phyloP scores from a whole-genome alignment of 768 basidiomycete species.

The Trametes sanguinea region DNA sequence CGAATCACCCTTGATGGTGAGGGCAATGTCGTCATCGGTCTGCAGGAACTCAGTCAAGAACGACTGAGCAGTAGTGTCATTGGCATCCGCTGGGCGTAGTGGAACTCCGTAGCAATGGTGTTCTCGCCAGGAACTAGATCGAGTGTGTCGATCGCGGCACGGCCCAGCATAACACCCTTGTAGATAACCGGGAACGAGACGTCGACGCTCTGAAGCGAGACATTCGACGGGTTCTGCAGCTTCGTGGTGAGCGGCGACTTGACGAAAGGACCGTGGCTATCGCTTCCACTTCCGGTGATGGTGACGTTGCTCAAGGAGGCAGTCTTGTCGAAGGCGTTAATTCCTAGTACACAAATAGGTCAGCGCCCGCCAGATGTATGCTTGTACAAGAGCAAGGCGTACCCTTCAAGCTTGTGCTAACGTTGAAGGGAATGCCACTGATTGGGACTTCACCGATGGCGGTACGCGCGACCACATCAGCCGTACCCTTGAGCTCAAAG shows the following conservation, averaged over 20 bases:
- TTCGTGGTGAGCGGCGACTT: slow-evolving; percentile 56
- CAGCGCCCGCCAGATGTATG: background rate
- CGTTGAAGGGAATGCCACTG: slow-evolving; percentile 61
- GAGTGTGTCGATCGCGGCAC: slow-evolving; percentile 59
- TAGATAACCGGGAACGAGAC: slow-evolving; percentile 61
- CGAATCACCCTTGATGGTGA: slow-evolving; percentile 61
- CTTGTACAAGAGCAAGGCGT: background rate
- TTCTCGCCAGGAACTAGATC: slow-evolving; percentile 61
- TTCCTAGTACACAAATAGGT: slow-evolving; percentile 23
- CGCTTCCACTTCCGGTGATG: slow-evolving; percentile 66
- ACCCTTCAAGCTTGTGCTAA: slow-evolving; percentile 59
- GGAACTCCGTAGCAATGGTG: slow-evolving; percentile 58
- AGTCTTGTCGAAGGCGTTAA: slow-evolving; percentile 57
- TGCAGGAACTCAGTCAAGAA: slow-evolving; percentile 66
- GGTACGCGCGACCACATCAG: slow-evolving; percentile 60
- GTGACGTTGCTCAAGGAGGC: slow-evolving; percentile 57
- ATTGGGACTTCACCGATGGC: slow-evolving; percentile 69
- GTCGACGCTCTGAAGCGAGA: slow-evolving; percentile 59
- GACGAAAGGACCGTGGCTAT: slow-evolving; percentile 60
- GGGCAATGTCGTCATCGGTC: slow-evolving; percentile 45
- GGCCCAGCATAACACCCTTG: slow-evolving; percentile 56
- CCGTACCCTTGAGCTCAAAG: slow-evolving; percentile 56
- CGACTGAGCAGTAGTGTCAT: slow-evolving; percentile 64
- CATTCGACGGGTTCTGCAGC: slow-evolving; percentile 67
- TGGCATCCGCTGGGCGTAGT: slow-evolving; percentile 65